A percentile compares a stretch with the other conserved stretches of the same genome.
phyloP scores from a whole-genome alignment of 306 rosid genomes.

The Rubus parviflorus region DNA sequence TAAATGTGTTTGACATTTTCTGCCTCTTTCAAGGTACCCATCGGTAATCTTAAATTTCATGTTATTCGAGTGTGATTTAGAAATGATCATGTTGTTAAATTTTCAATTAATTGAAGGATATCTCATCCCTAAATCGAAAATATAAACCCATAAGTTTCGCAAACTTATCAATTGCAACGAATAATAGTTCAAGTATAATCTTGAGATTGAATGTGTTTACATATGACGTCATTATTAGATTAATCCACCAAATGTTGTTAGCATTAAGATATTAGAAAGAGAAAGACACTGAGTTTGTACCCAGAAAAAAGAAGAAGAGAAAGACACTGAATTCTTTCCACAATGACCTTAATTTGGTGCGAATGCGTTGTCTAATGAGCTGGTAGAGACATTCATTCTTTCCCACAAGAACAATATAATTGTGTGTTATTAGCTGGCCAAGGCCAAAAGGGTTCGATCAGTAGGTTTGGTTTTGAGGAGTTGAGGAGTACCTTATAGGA shows the following conservation, averaged over 20 bases:
- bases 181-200: too few species aligned
- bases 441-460: not conserved
- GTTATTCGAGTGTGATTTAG: not conserved
- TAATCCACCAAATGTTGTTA: too few species aligned
- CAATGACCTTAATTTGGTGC: not conserved
- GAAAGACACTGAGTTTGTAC: not conserved
- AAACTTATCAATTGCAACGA: too few species aligned
- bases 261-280: not conserved
- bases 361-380: constrained; percentile 12
- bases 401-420: not conserved
- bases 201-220: too few species aligned
- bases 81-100: not conserved
- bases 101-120: not conserved
- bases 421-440: constrained; percentile 16
- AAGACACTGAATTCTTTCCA: not conserved
- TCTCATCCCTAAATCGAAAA: not conserved
- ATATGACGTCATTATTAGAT: too few species aligned
- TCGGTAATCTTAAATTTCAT: not conserved
- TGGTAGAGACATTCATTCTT: constrained; percentile 9
- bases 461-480: not conserved
- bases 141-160: too few species aligned
- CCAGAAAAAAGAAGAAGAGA: too few species aligned
- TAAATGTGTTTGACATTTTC: not conserved
- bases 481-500: not conserved
- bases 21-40: not conserved